Evolutionary conservation across 495 filamentous ascomycete species (phyloP).

Genomic region (Cairneyella variabilis): DNA sequence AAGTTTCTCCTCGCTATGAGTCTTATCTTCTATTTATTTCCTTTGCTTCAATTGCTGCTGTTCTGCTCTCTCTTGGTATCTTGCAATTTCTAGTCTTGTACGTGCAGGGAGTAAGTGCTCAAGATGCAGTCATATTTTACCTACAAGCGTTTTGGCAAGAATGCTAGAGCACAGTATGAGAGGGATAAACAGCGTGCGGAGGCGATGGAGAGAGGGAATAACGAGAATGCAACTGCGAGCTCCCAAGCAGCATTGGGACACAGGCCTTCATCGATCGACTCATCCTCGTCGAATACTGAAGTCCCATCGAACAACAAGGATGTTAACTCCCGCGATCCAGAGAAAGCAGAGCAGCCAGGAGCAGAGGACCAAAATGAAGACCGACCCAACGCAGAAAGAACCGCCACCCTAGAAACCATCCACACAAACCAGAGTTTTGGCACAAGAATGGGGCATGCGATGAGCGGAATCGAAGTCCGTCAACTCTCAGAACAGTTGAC

Average conservation of each 20-base stretch:
- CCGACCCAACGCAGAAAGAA: background rate
- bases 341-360: constrained; percentile 9
- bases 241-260: background rate
- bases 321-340: constrained; percentile 1
- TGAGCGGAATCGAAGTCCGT: constrained; percentile 20
- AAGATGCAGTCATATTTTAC: constrained; percentile 17
- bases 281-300: background rate
- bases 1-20: too few relatives aligned
- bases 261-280: constrained; percentile 9
- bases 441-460: constrained; percentile 17
- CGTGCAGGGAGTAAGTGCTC: too few relatives aligned
- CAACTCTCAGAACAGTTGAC: constrained; percentile 10
- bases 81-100: too few relatives aligned
- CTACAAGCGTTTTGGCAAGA: constrained; percentile 15
- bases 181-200: constrained; percentile 10
- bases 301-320: background rate
- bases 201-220: constrained; percentile 13
- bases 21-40: background rate
- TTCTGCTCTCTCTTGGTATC: background rate
- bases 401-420: background rate
- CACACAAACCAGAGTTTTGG: constrained; percentile 15
- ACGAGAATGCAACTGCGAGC: background rate
- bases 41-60: background rate
- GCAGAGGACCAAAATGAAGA: background rate
- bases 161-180: constrained; percentile 15